These are phyloP conservation scores for Hyphopichia wangnamkhiaoensis DNA, from an alignment of 1,139 yeast species.

Conservation along the genomic window DNA sequence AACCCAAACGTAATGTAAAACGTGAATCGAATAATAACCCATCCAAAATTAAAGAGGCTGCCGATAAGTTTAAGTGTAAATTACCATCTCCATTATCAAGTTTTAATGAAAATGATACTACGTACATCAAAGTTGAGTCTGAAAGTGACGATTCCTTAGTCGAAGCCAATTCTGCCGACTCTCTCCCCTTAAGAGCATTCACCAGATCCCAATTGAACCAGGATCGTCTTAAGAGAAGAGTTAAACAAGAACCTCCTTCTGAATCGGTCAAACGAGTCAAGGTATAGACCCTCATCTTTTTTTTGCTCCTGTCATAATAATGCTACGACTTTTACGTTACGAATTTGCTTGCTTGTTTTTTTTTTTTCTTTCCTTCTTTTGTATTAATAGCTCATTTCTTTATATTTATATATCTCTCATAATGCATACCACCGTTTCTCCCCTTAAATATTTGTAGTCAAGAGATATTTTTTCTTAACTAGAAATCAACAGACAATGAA, in stretches of 20 bases:
- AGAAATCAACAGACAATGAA: too few species aligned
- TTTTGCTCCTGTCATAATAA: too few species aligned
- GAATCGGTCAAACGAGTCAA: constrained; percentile 1
- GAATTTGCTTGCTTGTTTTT: not conserved
- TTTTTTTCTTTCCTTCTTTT: not conserved
- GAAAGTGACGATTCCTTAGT: not conserved
- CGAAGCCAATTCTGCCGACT: too few species aligned
- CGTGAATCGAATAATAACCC: constrained; percentile 15
- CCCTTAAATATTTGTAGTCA: too few species aligned
- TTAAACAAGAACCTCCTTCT: constrained; percentile 1
- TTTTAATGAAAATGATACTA: constrained; percentile 13
- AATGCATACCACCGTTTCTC: too few species aligned
- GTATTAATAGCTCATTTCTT: not conserved
- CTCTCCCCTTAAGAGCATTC: constrained; percentile 2
- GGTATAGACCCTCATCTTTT: too few species aligned
- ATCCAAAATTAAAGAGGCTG: constrained; percentile 8
- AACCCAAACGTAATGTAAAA: not conserved
- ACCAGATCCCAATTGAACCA: constrained; percentile 5
- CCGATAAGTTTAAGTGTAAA: constrained; percentile 13
- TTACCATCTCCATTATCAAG: constrained; percentile 24
- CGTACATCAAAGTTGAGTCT: not conserved
- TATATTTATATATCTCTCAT: not conserved
- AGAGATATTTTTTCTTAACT: too few species aligned
- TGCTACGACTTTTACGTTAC: not conserved
- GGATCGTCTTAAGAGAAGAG: not conserved